Percentiles rank a stretch among this genome's conserved stretches.
These are phyloP conservation scores for Backusella mclennaniae DNA, from an alignment of 192 early-diverging fungal species.

Conservation along the genomic window DNA sequence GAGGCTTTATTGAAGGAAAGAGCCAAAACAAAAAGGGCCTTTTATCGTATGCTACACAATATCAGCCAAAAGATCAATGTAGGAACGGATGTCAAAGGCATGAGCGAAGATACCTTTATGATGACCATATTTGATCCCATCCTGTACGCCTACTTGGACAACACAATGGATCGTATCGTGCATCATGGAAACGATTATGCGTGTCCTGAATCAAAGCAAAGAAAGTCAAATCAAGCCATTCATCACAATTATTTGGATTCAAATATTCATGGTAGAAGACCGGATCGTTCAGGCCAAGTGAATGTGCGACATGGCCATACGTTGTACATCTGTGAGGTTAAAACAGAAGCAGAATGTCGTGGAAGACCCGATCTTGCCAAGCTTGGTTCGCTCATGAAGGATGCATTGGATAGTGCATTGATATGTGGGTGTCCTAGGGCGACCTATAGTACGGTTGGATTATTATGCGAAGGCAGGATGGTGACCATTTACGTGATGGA, in stretches of 20 bases:
- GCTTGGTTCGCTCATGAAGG: background rate
- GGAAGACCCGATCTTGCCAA: background rate
- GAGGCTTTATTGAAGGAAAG: background rate
- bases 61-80: background rate
- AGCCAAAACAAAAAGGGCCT: background rate
- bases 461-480: background rate
- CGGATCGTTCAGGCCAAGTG: background rate
- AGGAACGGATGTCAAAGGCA: background rate
- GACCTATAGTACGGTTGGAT: background rate
- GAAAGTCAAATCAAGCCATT: background rate
- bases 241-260: background rate
- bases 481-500: background rate
- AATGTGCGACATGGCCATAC: background rate
- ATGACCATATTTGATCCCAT: background rate
- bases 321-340: background rate
- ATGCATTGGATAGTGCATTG: background rate
- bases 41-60: background rate
- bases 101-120: background rate
- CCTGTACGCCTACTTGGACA: background rate
- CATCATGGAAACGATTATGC: background rate
- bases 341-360: background rate
- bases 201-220: background rate
- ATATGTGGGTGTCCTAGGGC: background rate
- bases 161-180: background rate
- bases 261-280: background rate